phyloP scores from a whole-genome alignment of 2,329 filamentous ascomycete genomes.

The Hypoxylon sp. region DNA sequence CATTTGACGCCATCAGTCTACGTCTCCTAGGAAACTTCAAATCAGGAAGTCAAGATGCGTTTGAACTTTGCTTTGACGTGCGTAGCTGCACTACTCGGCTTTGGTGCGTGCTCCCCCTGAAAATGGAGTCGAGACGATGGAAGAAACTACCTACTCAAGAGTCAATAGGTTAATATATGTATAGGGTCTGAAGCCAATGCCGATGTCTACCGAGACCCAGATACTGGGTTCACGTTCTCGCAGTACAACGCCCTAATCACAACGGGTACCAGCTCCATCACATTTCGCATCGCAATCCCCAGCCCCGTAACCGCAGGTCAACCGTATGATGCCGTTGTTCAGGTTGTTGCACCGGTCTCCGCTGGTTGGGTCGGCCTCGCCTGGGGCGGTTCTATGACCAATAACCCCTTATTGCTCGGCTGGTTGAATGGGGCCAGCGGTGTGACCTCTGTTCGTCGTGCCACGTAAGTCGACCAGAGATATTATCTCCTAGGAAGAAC shows the following conservation, averaged over 20 bases:
- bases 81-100: conserved; percentile 46
- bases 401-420: conserved; percentile 62
- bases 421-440: conserved; percentile 61
- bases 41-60: conserved; percentile 48
- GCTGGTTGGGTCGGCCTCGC: conserved; percentile 65
- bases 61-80: conserved; percentile 47
- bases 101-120: conserved; percentile 42
- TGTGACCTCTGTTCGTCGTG: conserved; percentile 61
- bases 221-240: conserved; percentile 54
- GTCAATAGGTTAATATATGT: conserved; percentile 22
- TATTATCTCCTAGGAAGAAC: not conserved
- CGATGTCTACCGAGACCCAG: conserved; percentile 48
- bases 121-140: not conserved
- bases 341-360: conserved; percentile 60
- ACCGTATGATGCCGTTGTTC: conserved; percentile 60
- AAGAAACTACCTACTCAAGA: not conserved
- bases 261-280: conserved; percentile 49
- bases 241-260: conserved; percentile 49
- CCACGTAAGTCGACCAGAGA: conserved; percentile 57
- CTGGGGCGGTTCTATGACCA: conserved; percentile 66
- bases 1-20: not conserved
- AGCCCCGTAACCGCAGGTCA: conserved; percentile 47
- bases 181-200: conserved; percentile 47
- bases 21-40: conserved; percentile 9
- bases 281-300: conserved; percentile 58